phyloP scores from a whole-genome alignment of 2,329 filamentous ascomycete genomes.

The Aspergillus aculeatinus region DNA sequence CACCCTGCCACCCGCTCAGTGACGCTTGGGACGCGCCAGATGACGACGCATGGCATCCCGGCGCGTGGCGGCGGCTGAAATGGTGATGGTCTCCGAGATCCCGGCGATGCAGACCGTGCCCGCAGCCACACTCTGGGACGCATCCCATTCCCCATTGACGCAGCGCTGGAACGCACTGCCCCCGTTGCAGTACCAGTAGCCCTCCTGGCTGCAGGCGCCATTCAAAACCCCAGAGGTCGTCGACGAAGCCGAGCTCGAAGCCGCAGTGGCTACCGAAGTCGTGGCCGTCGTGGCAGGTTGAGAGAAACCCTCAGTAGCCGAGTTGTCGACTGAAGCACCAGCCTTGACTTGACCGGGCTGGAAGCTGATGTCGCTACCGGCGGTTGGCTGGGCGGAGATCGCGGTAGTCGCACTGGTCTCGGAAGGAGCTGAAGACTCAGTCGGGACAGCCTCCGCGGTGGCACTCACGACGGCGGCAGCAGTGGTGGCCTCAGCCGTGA shows the following conservation, averaged over 20 bases:
- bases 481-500: not conserved
- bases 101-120: conserved; percentile 17
- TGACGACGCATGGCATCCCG: not conserved
- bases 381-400: not conserved
- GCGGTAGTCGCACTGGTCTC: not conserved
- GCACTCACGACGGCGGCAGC: not conserved
- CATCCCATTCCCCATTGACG: conserved; percentile 19
- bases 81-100: conserved; percentile 6
- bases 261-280: not conserved
- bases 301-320: not conserved
- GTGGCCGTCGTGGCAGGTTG: not conserved
- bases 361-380: not conserved
- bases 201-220: conserved; percentile 17
- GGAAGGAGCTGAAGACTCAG: not conserved
- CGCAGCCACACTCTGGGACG: conserved; percentile 16
- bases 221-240: conserved; percentile 4
- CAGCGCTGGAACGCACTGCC: conserved; percentile 19
- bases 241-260: not conserved
- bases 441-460: not conserved
- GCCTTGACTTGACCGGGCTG: not conserved
- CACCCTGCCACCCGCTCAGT: not conserved
- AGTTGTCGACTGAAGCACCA: not conserved
- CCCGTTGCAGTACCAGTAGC: conserved; percentile 26
- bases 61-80: not conserved
- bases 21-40: not conserved